phyloP scores from a whole-genome alignment of 164 flowering plant species.

The Taxillus chinensis region DNA sequence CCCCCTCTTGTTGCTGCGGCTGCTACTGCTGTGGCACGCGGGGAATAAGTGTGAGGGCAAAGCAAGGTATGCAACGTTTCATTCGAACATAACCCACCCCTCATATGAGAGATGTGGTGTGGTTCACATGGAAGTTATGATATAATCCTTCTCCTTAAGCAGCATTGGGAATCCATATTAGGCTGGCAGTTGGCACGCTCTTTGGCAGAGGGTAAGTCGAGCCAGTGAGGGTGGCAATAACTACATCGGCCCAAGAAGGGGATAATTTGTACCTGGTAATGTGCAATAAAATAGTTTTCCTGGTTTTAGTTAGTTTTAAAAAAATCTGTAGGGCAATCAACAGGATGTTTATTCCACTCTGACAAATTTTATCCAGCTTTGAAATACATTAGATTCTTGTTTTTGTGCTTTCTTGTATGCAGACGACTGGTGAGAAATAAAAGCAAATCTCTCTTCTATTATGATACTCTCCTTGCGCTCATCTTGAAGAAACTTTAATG shows the following conservation, averaged over 20 bases:
- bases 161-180: not conserved
- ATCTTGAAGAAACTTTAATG: no score
- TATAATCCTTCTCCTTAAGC: constrained; percentile 9
- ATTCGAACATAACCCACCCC: not conserved
- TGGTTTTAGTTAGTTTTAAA: not conserved
- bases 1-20: not conserved
- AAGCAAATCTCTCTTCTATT: no score
- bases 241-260: constrained; percentile 2
- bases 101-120: not conserved
- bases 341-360: no score
- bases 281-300: constrained; percentile 12
- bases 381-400: no score
- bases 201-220: constrained; percentile 1
- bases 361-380: no score
- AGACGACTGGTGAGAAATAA: no score
- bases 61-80: not conserved
- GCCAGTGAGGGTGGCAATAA: constrained; percentile 1
- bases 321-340: not conserved
- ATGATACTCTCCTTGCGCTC: no score
- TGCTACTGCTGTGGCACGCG: constrained; percentile 15
- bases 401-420: no score
- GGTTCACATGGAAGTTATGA: constrained; percentile 6
- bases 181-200: constrained; percentile 1
- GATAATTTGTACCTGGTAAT: constrained; percentile 6
- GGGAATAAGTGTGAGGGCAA: not conserved